A percentile compares a stretch with the other conserved stretches of the same genome.
Conservation (phyloP, 257 asterid species). For the Solanum sitiens region DNA sequence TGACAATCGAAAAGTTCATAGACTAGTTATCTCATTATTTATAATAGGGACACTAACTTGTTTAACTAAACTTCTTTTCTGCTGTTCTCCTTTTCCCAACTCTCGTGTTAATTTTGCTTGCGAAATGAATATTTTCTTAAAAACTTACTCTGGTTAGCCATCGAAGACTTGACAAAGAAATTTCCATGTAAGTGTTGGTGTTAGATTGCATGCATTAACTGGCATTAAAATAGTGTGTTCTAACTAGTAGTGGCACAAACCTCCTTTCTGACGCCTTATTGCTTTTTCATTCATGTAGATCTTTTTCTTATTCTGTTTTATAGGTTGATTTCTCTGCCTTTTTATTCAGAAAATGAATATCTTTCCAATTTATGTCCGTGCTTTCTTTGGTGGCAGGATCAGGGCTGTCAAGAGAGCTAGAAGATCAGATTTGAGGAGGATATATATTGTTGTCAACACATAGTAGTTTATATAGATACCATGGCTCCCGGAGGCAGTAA, state of each 20-base stretch:
- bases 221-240: background rate
- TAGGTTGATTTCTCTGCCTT: background rate
- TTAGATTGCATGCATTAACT: background rate
- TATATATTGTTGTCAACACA: constrained; percentile 4
- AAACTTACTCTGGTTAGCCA: background rate
- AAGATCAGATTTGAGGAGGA: background rate
- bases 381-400: background rate
- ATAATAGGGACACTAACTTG: background rate
- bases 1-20: background rate
- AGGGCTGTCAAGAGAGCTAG: background rate
- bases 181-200: background rate
- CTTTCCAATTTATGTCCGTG: background rate
- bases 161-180: background rate
- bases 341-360: background rate
- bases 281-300: background rate
- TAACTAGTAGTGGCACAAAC: background rate
- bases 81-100: background rate
- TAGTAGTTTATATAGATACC: constrained; percentile 1
- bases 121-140: background rate
- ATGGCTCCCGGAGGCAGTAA: constrained; percentile 53
- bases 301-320: background rate
- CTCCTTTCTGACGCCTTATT: background rate
- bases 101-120: background rate
- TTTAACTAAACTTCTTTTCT: background rate
- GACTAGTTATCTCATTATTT: background rate